Evolutionary conservation across 2,329 filamentous ascomycete species (phyloP), one percentile per base, ranked within the genome.

Genomic region (Balansia obtecta): DNA sequence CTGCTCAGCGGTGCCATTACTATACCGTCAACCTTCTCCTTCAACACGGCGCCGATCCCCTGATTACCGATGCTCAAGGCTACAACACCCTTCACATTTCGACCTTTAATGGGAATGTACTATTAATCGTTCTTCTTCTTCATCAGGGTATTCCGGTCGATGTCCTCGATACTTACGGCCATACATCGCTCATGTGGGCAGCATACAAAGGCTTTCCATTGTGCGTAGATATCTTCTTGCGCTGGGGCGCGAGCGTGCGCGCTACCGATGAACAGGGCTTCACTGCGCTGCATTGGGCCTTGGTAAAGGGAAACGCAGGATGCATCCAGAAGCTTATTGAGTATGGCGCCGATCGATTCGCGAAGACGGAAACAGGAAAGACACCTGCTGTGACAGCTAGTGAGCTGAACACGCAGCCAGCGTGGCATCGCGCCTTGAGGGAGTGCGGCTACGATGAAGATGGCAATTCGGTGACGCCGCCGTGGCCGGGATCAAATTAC

Each of bases 11-110:
- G 62, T 95, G 90, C 65, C 87, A 97, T 68, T 95, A 97, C 72
- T 96, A 97, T 68, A 85, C 93, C 51, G 89, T 98, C 58, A 86
- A 96, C 63, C 80, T 98, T 11, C 80, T 98, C 38, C 83, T 98
- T 46, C 82, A 93, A 61, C 81, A 89, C 65, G 93, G 93, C 61
- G 93, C 90, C 60, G 91, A 98, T 65, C 90, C 91, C 52, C 81
- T 96, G 49, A 79, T 95, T 56, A 89, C 86, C 62, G 93, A 98
- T 65, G 83, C 88, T 46, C 90, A 97, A 72, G 93, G 93, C 61
- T 98, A 97, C 74, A 98, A 98, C 65, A 93, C 95, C 48, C 79
- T 98, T 22, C 93, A 98, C 66, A 88, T 95, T 53, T 93, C 91
- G 44, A 97, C 91, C 0, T 94, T 98, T 63, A 94, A 97, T 65